These are phyloP conservation scores for Fusarium buxicola DNA, from an alignment of 2,329 filamentous ascomycete species.

Conservation along the genomic window DNA sequence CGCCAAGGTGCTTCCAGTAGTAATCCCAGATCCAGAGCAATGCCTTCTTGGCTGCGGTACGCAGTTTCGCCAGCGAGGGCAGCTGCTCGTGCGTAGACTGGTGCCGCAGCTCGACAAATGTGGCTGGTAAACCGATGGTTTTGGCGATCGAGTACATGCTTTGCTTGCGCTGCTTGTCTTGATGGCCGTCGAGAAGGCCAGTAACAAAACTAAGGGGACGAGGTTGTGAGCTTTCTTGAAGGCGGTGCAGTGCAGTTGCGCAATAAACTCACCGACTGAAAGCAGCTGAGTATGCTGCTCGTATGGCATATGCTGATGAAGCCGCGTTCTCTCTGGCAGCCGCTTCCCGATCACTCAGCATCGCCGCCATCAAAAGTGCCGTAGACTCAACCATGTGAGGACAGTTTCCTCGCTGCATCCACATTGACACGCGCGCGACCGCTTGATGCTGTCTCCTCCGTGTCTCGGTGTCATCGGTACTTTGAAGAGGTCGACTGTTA, in stretches of 20 bases:
- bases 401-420: conserved; percentile 79
- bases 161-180: conserved; percentile 73
- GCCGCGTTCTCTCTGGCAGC: conserved; percentile 48
- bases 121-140: conserved; percentile 75
- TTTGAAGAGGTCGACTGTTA: neutral
- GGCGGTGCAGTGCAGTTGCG: neutral
- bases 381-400: conserved; percentile 85
- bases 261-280: conserved; percentile 72
- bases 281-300: conserved; percentile 78
- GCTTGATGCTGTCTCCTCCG: conserved; percentile 56
- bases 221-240: neutral
- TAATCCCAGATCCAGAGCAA: conserved; percentile 89
- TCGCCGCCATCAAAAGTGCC: conserved; percentile 76
- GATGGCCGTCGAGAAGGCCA: conserved; percentile 79
- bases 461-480: conserved; percentile 23
- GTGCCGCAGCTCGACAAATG: conserved; percentile 90
- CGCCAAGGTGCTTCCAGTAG: conserved; percentile 76
- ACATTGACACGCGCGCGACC: conserved; percentile 71
- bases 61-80: conserved; percentile 78
- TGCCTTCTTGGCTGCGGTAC: conserved; percentile 75
- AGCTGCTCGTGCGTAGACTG: conserved; percentile 91
- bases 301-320: conserved; percentile 69
- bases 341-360: conserved; percentile 69
- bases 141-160: conserved; percentile 80
- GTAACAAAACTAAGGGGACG: conserved; percentile 83